These are phyloP conservation scores for Rutstroemia sp. DNA, from an alignment of 2,329 filamentous ascomycete species.

Conservation along the genomic window DNA sequence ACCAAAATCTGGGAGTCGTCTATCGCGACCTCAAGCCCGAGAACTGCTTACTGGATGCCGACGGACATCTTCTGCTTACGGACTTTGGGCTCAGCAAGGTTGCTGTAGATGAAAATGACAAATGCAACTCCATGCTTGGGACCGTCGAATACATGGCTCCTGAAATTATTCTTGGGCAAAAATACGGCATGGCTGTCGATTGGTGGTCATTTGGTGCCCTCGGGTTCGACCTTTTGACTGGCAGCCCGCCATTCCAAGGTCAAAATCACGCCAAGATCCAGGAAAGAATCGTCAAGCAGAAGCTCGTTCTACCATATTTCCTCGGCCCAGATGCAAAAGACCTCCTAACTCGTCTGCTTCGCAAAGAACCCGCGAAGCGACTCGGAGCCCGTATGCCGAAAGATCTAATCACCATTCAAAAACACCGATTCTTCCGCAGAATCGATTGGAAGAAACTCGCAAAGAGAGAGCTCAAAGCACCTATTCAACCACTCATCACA, in stretches of 20 bases:
- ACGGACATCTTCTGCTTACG: conserved; percentile 88
- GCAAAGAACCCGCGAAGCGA: conserved; percentile 87
- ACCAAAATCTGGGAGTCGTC: conserved; percentile 85
- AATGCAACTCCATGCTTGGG: conserved; percentile 85
- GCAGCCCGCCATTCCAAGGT: conserved; percentile 82
- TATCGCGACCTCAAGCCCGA: conserved; percentile 97
- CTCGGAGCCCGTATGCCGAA: conserved; percentile 84
- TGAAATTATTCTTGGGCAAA: conserved; percentile 79
- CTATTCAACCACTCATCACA: conserved; percentile 88
- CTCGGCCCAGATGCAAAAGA: conserved; percentile 90
- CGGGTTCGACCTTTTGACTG: conserved; percentile 87
- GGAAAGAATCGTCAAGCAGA: conserved; percentile 91
- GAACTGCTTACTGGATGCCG: conserved; percentile 86
- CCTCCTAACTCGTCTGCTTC: conserved; percentile 77
- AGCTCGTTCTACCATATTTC: conserved; percentile 83
- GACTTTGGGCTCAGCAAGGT: conserved; percentile 98
- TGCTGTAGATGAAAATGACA: conserved; percentile 59
- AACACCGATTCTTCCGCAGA: conserved; percentile 92
- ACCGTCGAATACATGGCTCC: conserved; percentile 98
- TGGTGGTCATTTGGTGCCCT: conserved; percentile 98
- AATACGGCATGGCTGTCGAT: conserved; percentile 91
- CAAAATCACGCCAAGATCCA: conserved; percentile 92
- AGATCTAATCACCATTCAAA: conserved; percentile 78
- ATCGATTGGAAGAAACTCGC: conserved; percentile 91
- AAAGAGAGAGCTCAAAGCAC: conserved; percentile 73